These are phyloP conservation scores for Botrytis squamosa DNA, from an alignment of 2,329 filamentous ascomycete genomes.

Conservation along the genomic window DNA sequence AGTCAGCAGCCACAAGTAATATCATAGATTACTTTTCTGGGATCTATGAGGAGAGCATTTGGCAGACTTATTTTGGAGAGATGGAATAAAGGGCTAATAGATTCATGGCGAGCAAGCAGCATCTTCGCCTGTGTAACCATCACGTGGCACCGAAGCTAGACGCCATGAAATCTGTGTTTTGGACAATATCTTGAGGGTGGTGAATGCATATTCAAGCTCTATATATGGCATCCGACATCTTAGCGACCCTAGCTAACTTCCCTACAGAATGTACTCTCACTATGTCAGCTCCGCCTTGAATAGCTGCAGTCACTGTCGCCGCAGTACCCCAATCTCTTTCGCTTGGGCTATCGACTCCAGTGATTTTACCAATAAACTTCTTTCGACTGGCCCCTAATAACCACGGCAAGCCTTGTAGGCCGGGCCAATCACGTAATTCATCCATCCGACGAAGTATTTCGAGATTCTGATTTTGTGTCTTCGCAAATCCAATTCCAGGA, in stretches of 20 bases:
- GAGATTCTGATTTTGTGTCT: slow-evolving; percentile 76
- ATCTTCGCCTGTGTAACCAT: neutral
- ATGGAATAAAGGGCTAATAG: neutral
- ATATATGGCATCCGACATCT: slow-evolving; percentile 93
- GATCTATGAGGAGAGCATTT: no score
- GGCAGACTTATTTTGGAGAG: neutral
- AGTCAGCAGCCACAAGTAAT: neutral
- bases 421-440: slow-evolving; percentile 63
- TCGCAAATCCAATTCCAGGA: slow-evolving; percentile 92
- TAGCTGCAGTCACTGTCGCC: slow-evolving; percentile 79
- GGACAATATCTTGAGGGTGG: no score
- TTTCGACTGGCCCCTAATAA: slow-evolving; percentile 87
- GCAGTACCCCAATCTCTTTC: slow-evolving; percentile 83
- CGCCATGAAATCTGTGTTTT: neutral
- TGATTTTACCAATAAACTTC: slow-evolving; percentile 80
- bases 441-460: slow-evolving; percentile 69
- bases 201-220: slow-evolving; percentile 40
- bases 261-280: slow-evolving; percentile 87
- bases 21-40: neutral
- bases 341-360: slow-evolving; percentile 67
- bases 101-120: neutral
- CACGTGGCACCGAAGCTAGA: neutral
- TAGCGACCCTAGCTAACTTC: slow-evolving; percentile 81
- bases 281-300: slow-evolving; percentile 86
- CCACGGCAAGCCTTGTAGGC: slow-evolving; percentile 75